A percentile compares a stretch with the other conserved stretches of the same genome.
Conservation (phyloP, 139 green algal species). For the Zygnema cylindricum region DNA sequence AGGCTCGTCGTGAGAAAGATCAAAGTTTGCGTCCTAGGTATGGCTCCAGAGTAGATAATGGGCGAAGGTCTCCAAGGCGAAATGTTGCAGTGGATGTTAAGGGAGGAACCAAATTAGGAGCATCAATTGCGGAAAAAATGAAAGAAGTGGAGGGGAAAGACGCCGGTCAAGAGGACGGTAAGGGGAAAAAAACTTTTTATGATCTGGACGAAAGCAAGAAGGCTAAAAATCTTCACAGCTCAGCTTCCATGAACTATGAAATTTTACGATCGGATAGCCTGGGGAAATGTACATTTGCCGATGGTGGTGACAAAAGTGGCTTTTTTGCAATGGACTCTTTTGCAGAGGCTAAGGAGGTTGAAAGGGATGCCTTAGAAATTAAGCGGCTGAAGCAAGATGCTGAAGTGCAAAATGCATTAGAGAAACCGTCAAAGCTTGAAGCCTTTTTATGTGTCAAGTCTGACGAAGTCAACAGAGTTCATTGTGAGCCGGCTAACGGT, state of each 20-base stretch:
- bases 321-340: neutral
- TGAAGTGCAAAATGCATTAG: no score
- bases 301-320: neutral
- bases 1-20: neutral
- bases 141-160: neutral
- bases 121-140: no score
- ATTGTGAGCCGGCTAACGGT: no score
- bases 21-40: neutral
- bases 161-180: neutral
- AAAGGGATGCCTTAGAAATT: neutral
- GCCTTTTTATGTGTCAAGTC: no score
- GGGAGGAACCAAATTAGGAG: no score
- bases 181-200: neutral
- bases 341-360: neutral
- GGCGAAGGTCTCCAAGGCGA: neutral
- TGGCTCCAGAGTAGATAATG: neutral
- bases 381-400: neutral
- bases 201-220: neutral
- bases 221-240: neutral
- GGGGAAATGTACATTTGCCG: neutral
- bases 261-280: neutral
- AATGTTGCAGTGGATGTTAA: neutral
- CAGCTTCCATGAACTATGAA: neutral
- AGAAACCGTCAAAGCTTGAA: no score
- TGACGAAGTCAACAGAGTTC: no score